Evolutionary conservation across 2,329 filamentous ascomycete species (phyloP).

Genomic region (Arthroderma uncinatum): DNA sequence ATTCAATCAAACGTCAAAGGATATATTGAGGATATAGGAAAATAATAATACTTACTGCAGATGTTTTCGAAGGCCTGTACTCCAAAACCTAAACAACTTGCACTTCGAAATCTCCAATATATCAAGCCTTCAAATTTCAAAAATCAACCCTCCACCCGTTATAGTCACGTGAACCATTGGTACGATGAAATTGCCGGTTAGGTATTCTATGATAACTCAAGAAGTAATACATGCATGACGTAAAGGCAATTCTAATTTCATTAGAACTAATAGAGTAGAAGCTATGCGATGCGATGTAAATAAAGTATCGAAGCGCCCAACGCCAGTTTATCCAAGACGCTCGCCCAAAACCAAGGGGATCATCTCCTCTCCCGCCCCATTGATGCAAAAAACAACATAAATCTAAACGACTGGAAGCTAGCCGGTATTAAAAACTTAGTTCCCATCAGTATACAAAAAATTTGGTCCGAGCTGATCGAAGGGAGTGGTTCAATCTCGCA

Average conservation of each 20-base stretch:
- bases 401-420: not conserved
- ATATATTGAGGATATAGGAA: not conserved
- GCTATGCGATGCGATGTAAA: not conserved
- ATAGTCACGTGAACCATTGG: not conserved
- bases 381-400: not conserved
- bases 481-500: constrained; percentile 56
- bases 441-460: not conserved
- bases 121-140: not conserved
- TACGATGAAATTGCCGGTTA: not conserved
- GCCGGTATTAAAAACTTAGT: not conserved
- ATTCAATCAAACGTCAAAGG: not conserved
- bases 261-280: not conserved
- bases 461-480: not conserved
- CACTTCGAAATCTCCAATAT: not conserved
- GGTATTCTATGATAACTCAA: not conserved
- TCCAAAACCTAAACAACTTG: not conserved
- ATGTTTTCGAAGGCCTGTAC: not conserved
- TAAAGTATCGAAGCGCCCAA: not conserved
- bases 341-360: not conserved
- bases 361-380: not conserved
- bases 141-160: not conserved
- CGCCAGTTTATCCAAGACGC: not conserved
- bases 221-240: not conserved
- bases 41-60: not conserved
- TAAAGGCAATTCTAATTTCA: not conserved